Percentiles rank a stretch among this genome's conserved stretches.
Evolutionary conservation across 139 green algal genomes (phyloP).

Genomic region (Deuterostichococcus epilithicus): DNA sequence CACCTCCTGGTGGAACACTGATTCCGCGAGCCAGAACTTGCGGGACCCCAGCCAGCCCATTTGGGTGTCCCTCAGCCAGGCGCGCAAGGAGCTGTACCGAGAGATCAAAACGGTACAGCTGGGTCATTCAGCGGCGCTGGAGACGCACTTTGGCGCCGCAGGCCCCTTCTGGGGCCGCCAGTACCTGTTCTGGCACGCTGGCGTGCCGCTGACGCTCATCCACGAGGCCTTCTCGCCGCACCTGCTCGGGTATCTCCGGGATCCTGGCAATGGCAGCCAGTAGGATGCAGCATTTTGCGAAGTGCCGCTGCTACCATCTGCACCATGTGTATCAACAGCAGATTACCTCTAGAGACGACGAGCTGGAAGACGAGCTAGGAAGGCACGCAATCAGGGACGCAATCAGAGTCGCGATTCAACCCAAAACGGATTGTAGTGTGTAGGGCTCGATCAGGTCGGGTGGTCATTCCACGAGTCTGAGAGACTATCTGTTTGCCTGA

Average conservation of each 20-base stretch:
- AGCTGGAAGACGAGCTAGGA: too few relatives aligned
- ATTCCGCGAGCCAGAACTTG: slow-evolving; percentile 46
- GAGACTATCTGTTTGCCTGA: too few relatives aligned
- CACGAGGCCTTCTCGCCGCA: slow-evolving; percentile 87
- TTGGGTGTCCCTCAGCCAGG: slow-evolving; percentile 74
- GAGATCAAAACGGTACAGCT: slow-evolving; percentile 68
- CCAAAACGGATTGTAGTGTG: too few relatives aligned
- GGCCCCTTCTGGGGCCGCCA: slow-evolving; percentile 88
- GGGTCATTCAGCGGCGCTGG: slow-evolving; percentile 54
- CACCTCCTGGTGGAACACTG: slow-evolving; percentile 86
- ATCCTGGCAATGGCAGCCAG: background rate
- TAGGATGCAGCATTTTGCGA: too few relatives aligned
- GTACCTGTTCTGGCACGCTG: slow-evolving; percentile 90
- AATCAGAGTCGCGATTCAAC: too few relatives aligned
- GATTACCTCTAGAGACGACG: too few relatives aligned
- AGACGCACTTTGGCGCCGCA: slow-evolving; percentile 33
- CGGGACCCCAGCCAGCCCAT: slow-evolving; percentile 70
- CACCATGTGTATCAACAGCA: too few relatives aligned
- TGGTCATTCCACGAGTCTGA: too few relatives aligned
- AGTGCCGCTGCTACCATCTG: too few relatives aligned
- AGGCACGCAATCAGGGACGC: too few relatives aligned
- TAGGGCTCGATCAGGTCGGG: too few relatives aligned
- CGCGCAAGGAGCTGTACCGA: slow-evolving; percentile 78
- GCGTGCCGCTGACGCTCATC: slow-evolving; percentile 86
- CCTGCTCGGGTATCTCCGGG: slow-evolving; percentile 36